Evolutionary conservation across 305 asterid genomes (phyloP).

Genomic region (Fraxinus velutina): DNA sequence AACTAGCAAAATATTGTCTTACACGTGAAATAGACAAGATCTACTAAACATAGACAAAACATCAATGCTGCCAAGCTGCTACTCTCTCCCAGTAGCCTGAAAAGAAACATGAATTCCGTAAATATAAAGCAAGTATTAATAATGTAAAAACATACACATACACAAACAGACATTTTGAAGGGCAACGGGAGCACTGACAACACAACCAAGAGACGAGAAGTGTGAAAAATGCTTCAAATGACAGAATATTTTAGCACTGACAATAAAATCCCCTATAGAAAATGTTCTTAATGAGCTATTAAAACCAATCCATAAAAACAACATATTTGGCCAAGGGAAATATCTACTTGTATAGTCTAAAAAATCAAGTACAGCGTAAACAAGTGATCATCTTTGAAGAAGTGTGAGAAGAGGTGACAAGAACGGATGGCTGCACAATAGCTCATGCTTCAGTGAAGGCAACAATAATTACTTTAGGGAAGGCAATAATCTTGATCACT

Average conservation of each 20-base stretch:
- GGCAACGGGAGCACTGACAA: background rate
- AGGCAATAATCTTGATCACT: background rate
- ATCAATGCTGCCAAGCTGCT: background rate
- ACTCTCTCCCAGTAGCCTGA: background rate
- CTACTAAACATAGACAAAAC: background rate
- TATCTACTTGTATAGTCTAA: background rate
- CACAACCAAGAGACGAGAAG: background rate
- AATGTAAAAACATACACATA: background rate
- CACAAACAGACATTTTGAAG: background rate
- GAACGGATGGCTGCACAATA: background rate
- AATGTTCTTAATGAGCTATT: background rate
- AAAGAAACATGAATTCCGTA: background rate
- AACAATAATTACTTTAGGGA: background rate
- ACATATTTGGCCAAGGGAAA: background rate
- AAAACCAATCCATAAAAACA: background rate
- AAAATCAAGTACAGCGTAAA: background rate
- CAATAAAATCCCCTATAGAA: background rate
- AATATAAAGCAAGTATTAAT: background rate
- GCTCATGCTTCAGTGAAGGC: background rate
- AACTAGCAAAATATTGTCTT: background rate
- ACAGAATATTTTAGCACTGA: background rate
- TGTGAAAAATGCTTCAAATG: background rate
- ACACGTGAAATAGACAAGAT: background rate
- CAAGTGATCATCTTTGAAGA: background rate
- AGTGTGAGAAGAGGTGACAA: background rate